Evolutionary conservation across 2,329 filamentous ascomycete genomes (phyloP), one percentile per base, ranked within the genome.

Genomic region (Aplosporella prunicola): DNA sequence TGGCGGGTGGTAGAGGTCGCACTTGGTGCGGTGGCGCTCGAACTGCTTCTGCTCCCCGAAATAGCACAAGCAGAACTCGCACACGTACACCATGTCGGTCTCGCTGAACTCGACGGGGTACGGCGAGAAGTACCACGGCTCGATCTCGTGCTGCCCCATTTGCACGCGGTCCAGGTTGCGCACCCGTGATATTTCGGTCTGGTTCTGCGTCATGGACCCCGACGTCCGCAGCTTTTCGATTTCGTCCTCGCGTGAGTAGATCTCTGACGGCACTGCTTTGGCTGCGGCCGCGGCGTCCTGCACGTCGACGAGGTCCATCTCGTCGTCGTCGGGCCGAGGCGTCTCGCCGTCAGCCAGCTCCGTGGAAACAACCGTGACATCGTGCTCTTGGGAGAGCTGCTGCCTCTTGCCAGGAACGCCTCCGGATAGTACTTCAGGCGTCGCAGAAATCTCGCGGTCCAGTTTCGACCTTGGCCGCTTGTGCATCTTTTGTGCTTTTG

Each of bases 111-210:
- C 71, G 53, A 93, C 82, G 0, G 91, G 91, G 52, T 98, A 98
- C 0, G 91, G 91, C 5, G 87, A 94, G 65, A 98, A 98, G 61
- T 98, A 98, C 91, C 91, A 98, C 0, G 91, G 91, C 57, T 93
- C 93, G 28, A 98, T 76, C 51, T 95, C 86, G 56, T 79, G 82
- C 49, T 80, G 78, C 29, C 91, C 93, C 69, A 98, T 96, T 57
- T 96, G 89, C 3, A 98, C 80, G 48, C 82, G 88, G 38, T 84
- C 85, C 47, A 98, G 78, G 56, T 98, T 98, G 52, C 91, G 81
- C 39, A 98, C 93, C 36, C 93, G 82, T 16, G 89, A 89, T 43
- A 98, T 87, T 56, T 98, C 93, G 9, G 89, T 87, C 40, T 93
- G 91, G 47, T 96, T 96, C 57, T 98, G 93, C 9, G 93, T 98